Base-by-base conservation (phyloP, 2,329 filamentous ascomycete species). In the Diaporthe citriasiana region DNA sequence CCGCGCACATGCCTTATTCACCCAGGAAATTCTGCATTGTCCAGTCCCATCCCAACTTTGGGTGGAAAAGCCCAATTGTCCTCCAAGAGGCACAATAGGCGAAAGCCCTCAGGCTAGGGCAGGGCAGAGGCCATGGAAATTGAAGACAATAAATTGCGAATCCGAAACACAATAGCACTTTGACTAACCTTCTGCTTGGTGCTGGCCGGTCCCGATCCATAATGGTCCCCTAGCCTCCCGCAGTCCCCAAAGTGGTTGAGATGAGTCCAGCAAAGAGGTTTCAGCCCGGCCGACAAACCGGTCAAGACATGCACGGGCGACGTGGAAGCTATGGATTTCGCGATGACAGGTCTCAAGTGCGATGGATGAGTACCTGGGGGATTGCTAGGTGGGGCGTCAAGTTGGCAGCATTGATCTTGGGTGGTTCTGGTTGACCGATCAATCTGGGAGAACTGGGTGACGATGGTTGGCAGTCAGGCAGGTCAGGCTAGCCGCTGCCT, bases 111-210 rank as follows among this genome's bases (percentile, higher is more conserved):
- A 15, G 59, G 30, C 35, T n/a, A 45, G 25, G 13, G 10, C n/a
- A 56, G 13, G 45, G 17, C 47, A 30, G 19, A 47, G 25, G 42
- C 9, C 30, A 47, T 25, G 50, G 12, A 35, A 27, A 12, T 42
- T 15, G 25, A 47, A 56, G 4, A 70, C 9, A 65, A 42, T 33
- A 72, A 12, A 19, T 19, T 50, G 19, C 9, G 55, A 70, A 42
- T 9, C 0, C 17, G 42, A 66, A 42, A 10, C 27, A 63, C 45
- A 56, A 69, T 38, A 40, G 38, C 42, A 47, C 35, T 40, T 56
- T 59, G 4, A 75, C 74, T 74, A 8, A 75, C 74, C 74, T 75
- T 68, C 74, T 73, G 57, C 71, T 75, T 47, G 71, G 74, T 13
- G 73, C 74, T 68, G 73, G 63, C 33, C 70, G 57, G 66, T 57